A percentile compares a stretch with the other conserved stretches of the same genome.
Conservation (phyloP, 2,329 filamentous ascomycete species). For the Chaetomiaceae sp. region DNA sequence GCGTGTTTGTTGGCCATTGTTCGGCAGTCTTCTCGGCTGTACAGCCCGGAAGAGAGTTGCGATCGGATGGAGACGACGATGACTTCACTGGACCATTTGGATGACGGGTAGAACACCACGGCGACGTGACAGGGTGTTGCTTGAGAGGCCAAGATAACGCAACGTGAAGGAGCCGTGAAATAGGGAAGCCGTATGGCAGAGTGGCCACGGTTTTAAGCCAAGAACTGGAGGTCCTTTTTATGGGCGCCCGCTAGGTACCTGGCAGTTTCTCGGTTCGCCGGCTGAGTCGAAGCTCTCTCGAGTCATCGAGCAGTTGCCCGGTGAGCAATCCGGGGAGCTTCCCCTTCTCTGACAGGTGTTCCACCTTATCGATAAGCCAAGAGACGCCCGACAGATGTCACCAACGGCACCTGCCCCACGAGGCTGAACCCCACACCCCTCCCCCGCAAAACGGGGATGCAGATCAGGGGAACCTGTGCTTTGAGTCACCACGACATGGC, state of each 20-base stretch:
- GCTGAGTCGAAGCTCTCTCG: constrained; percentile 24
- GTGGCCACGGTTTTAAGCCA: too few species aligned
- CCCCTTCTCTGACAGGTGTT: too few species aligned
- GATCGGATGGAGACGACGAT: background rate
- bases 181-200: background rate
- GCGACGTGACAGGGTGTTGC: background rate
- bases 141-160: too few species aligned
- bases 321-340: background rate
- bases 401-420: too few species aligned
- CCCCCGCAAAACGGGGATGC: constrained; percentile 9
- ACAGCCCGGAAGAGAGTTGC: background rate
- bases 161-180: background rate
- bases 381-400: too few species aligned
- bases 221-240: background rate
- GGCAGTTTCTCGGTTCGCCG: constrained; percentile 16
- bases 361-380: constrained; percentile 19
- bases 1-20: constrained; percentile 51
- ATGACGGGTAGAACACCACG: background rate
- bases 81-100: constrained; percentile 10
- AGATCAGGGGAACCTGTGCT: background rate
- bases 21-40: background rate
- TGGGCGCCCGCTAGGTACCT: background rate
- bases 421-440: constrained; percentile 1
- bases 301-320: constrained; percentile 17
- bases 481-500: background rate